These are phyloP conservation scores for Ogataea saltuana DNA, from an alignment of 805 yeast genomes.

Conservation along the genomic window DNA sequence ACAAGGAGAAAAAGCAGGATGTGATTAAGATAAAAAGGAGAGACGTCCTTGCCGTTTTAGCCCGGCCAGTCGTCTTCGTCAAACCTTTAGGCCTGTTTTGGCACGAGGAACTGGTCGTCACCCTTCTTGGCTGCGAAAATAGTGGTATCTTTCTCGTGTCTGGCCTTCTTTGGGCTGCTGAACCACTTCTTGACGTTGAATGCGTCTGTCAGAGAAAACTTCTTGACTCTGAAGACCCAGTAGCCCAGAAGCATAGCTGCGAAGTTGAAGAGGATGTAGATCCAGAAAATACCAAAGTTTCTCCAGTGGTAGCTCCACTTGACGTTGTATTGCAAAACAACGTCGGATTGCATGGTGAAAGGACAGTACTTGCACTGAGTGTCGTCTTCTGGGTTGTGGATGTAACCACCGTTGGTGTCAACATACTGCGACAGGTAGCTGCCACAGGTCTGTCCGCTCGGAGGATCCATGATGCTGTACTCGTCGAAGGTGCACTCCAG, in stretches of 20 bases:
- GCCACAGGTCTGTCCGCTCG: constrained; percentile 51
- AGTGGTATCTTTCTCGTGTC: constrained; percentile 50
- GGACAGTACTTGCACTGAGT: constrained; percentile 53
- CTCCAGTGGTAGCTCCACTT: constrained; percentile 59
- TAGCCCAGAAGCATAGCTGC: constrained; percentile 42
- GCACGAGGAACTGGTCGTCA: constrained; percentile 38
- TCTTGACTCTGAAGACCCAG: constrained; percentile 39
- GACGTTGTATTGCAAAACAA: constrained; percentile 44
- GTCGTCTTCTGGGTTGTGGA: constrained; percentile 48
- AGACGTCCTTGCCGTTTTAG: neutral
- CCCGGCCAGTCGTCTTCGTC: neutral
- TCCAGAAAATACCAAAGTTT: constrained; percentile 63
- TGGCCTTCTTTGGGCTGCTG: constrained; percentile 40
- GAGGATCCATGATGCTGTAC: constrained; percentile 41
- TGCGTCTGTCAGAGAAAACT: constrained; percentile 36
- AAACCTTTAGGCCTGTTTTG: constrained; percentile 11
- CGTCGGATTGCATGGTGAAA: constrained; percentile 44
- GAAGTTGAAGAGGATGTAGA: constrained; percentile 54
- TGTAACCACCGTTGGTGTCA: constrained; percentile 45
- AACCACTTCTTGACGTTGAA: constrained; percentile 42
- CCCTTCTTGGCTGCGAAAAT: constrained; percentile 42
- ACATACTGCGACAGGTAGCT: constrained; percentile 41
- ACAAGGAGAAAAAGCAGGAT: constrained; percentile 1
- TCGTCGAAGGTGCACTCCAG: constrained; percentile 42
- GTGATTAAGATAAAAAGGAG: constrained; percentile 2